These are phyloP conservation scores for Kwoniella pini DNA, from an alignment of 768 basidiomycete genomes.

Conservation along the genomic window DNA sequence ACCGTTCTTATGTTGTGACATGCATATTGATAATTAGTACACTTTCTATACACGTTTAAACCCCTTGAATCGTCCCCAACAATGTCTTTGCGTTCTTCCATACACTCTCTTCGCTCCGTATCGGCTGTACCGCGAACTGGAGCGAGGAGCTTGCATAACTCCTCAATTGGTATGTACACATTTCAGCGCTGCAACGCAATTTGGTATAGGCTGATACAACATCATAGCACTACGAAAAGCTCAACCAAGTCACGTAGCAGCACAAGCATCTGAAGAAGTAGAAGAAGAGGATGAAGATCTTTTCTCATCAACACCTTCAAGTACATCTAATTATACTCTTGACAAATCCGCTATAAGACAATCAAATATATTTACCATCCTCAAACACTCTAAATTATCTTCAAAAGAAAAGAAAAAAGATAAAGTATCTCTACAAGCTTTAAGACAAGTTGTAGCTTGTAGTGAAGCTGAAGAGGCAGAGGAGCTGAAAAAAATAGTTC, in stretches of 20 bases:
- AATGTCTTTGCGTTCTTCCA: too few species aligned
- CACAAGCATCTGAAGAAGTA: conserved; percentile 10
- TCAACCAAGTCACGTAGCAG: not conserved
- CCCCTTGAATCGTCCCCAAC: too few species aligned
- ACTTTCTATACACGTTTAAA: too few species aligned
- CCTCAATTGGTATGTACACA: too few species aligned
- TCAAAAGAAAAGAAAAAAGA: conserved; percentile 8
- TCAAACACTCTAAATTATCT: conserved; percentile 6
- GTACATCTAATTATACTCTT: not conserved
- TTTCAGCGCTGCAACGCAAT: too few species aligned
- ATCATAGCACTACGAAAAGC: conserved; percentile 13
- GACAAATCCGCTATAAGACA: conserved; percentile 21
- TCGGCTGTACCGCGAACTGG: too few species aligned
- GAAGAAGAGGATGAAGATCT: conserved; percentile 17
- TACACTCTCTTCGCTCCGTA: too few species aligned
- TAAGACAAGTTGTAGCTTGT: conserved; percentile 26
- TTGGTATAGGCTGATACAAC: too few species aligned
- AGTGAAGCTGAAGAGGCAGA: conserved; percentile 12
- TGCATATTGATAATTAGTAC: too few species aligned
- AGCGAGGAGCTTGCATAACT: too few species aligned
- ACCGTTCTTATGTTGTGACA: too few species aligned
- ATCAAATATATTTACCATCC: conserved; percentile 10
- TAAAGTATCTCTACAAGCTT: conserved; percentile 3
- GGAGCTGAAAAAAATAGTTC: conserved; percentile 18
- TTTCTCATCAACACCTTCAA: conserved; percentile 7